Base-by-base conservation (phyloP, 768 basidiomycete genomes). In the Lactarius hengduanensis region DNA sequence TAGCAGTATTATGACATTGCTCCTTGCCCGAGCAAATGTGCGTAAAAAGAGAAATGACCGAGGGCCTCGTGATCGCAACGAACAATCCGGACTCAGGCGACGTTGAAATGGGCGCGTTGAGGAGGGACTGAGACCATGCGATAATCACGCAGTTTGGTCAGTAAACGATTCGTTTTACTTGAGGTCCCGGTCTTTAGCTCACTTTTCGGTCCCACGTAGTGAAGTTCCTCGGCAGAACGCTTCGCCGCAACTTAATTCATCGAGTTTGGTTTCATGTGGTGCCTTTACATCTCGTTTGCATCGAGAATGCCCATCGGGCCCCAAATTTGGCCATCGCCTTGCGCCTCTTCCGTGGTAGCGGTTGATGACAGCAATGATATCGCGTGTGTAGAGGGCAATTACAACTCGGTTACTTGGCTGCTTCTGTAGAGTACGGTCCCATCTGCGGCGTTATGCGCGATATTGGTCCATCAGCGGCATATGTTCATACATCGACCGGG, bases 11-110 rank as follows among this genome's bases (percentile, higher is more conserved):
- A 71, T 89, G 45, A 91, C 88, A 66, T 84, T 98, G 68, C 81
- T 94, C 61, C 76, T 89, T 15, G 91, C 94, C n/a, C 1, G 97
- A 99, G 74, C 94, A 98, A 72, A 80, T 97, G 32, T 96, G 96
- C 74, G 91, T 96, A 32, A 87, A 84, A 72, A 80, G 94, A 53
- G 94, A 97, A 78, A 93, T 97, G 93, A 78, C 79, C 22, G 93
- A 96, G 74, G 94, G 94, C 9, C 77, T 96, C 67, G 80, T 78
- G 22, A 81, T 91, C 41, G 78, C 80, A 57, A 74, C 72, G 45
- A 76, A 78, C 45, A 76, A 80, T 59, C 73, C 80, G 11, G 83
- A 82, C 36, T 72, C 74, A 22, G 84, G 86, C 50, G 83, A 87
- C 54, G 81, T 88, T 68, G 86, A 85, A 72, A 78, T 83, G 78